Evolutionary conservation across 306 rosid genomes (phyloP).

Genomic region (Acmispon strigosus): DNA sequence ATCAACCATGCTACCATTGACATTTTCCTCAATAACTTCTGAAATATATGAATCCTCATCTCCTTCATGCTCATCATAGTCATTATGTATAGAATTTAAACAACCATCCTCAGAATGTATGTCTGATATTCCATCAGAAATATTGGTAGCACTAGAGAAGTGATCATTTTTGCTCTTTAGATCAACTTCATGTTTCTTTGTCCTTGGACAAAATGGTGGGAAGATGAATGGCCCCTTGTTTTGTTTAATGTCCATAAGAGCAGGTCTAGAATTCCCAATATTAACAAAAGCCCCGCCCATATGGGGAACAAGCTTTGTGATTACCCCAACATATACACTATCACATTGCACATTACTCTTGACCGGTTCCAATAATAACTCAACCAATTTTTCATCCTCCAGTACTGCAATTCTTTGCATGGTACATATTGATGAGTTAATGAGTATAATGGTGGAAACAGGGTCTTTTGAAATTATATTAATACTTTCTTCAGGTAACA

Average conservation of each 20-base stretch:
- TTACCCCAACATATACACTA: conserved; percentile 79
- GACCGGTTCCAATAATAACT: conserved; percentile 85
- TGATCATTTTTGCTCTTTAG: conserved; percentile 33
- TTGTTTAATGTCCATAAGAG: conserved; percentile 78
- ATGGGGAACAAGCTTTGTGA: conserved; percentile 84
- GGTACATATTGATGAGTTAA: conserved; percentile 91
- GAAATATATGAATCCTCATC: conserved; percentile 71
- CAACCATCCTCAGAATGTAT: conserved; percentile 38
- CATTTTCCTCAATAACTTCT: conserved; percentile 49
- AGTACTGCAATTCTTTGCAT: conserved; percentile 98
- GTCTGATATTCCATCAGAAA: conserved; percentile 31
- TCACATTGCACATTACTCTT: conserved; percentile 91
- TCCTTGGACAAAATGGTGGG: conserved; percentile 69
- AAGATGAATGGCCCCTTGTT: conserved; percentile 83
- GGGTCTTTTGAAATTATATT: conserved; percentile 37
- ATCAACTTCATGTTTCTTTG: conserved; percentile 41
- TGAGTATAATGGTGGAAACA: conserved; percentile 64
- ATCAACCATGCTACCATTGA: conserved; percentile 50
- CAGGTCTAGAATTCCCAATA: conserved; percentile 75
- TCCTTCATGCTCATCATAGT: conserved; percentile 57
- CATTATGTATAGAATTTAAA: conserved; percentile 41
- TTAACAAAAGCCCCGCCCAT: conserved; percentile 96
- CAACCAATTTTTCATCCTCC: conserved; percentile 80
- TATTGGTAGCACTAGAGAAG: conserved; percentile 22
- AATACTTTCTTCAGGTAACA: conserved; percentile 49